phyloP scores from a whole-genome alignment of 2,329 filamentous ascomycete species.

The Calonectria montana region DNA sequence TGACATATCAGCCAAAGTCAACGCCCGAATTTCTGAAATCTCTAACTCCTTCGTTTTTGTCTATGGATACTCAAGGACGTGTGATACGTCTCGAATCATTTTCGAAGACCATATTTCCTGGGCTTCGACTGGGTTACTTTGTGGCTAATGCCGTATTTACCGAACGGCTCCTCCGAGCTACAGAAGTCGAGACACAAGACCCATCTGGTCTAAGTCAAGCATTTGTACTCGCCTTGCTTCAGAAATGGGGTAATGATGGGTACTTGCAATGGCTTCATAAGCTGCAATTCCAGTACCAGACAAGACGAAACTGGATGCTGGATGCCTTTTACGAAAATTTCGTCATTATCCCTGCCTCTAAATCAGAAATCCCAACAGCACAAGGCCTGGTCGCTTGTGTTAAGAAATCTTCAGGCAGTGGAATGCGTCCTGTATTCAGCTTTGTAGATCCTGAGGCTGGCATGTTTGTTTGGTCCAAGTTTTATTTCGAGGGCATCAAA shows the following conservation, averaged over 20 bases:
- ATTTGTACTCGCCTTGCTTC: slow-evolving; percentile 45
- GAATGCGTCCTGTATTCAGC: slow-evolving; percentile 41
- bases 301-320: slow-evolving; percentile 72
- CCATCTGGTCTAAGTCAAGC: slow-evolving; percentile 75
- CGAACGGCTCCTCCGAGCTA: slow-evolving; percentile 44
- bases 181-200: slow-evolving; percentile 70
- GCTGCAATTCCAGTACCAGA: slow-evolving; percentile 75
- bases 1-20: not conserved
- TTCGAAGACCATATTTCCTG: slow-evolving; percentile 32
- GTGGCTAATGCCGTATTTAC: slow-evolving; percentile 44
- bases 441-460: slow-evolving; percentile 44
- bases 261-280: slow-evolving; percentile 80
- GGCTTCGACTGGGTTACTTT: slow-evolving; percentile 57
- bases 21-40: slow-evolving; percentile 28
- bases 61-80: slow-evolving; percentile 40
- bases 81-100: slow-evolving; percentile 41
- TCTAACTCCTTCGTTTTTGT: slow-evolving; percentile 39
- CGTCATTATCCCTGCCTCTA: slow-evolving; percentile 27
- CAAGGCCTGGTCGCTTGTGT: slow-evolving; percentile 39
- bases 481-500: slow-evolving; percentile 36
- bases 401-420: not conserved
- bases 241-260: slow-evolving; percentile 79
- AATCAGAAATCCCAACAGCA: slow-evolving; percentile 25
- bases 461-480: slow-evolving; percentile 49
- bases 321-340: slow-evolving; percentile 57